Evolutionary conservation across 2,329 filamentous ascomycete genomes (phyloP).

Genomic region (Colletotrichum cuscutae): DNA sequence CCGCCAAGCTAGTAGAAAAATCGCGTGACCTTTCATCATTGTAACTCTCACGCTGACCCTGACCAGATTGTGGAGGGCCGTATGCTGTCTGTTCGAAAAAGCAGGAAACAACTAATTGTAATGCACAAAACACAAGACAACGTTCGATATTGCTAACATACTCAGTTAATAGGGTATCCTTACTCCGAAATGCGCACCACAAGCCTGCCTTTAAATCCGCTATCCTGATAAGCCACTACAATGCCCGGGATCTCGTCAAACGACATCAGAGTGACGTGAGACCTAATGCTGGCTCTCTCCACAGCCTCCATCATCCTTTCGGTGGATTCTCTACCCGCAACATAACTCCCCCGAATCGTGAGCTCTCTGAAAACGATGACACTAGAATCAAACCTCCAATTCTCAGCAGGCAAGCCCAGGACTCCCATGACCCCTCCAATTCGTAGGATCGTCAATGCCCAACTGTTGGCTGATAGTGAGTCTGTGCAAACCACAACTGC

Average conservation of each 20-base stretch:
- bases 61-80: too few species aligned
- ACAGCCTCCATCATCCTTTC: conserved; percentile 46
- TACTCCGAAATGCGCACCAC: conserved; percentile 40
- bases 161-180: not conserved
- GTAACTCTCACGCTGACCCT: too few species aligned
- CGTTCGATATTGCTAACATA: not conserved
- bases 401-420: conserved; percentile 44
- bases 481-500: conserved; percentile 46
- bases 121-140: not conserved
- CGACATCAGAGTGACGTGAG: conserved; percentile 40
- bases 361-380: conserved; percentile 44
- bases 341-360: conserved; percentile 44
- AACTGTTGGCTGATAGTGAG: conserved; percentile 42
- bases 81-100: too few species aligned
- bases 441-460: conserved; percentile 42
- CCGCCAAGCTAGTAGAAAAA: not conserved
- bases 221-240: conserved; percentile 41
- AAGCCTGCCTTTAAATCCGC: conserved; percentile 42
- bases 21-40: not conserved
- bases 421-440: conserved; percentile 43
- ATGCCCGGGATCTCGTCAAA: conserved; percentile 42
- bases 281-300: conserved; percentile 38
- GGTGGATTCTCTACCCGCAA: conserved; percentile 42
- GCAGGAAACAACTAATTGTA: too few species aligned
- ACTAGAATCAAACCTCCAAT: conserved; percentile 45